Percentiles rank a stretch among this genome's conserved stretches.
Conservation (phyloP, 2,329 filamentous ascomycete genomes). For the Aspergillus clavatus region DNA sequence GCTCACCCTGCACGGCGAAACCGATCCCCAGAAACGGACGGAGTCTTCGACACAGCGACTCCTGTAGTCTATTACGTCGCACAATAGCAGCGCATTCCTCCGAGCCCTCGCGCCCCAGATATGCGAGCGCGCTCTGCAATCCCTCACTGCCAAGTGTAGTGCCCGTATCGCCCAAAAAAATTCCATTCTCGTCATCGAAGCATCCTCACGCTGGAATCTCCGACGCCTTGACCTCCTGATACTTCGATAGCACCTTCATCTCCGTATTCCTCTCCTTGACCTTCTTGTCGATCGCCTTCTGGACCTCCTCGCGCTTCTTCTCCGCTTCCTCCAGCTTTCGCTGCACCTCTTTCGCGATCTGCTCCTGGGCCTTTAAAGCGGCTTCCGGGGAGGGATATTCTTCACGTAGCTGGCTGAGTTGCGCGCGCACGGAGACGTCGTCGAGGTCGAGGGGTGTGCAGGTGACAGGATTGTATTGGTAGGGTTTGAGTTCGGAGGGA, state of each 20-base stretch:
- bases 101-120: too few relatives aligned
- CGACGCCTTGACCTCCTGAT: conserved; percentile 35
- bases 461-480: conserved; percentile 38
- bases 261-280: conserved; percentile 40
- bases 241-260: conserved; percentile 40
- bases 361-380: conserved; percentile 35
- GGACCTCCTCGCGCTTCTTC: conserved; percentile 36
- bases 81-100: too few relatives aligned
- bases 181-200: not conserved
- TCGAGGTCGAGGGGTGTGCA: conserved; percentile 31
- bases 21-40: too few relatives aligned
- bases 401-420: conserved; percentile 34
- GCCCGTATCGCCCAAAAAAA: too few relatives aligned
- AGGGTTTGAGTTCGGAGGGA: conserved; percentile 30
- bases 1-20: too few relatives aligned
- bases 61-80: too few relatives aligned
- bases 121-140: not conserved
- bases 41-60: too few relatives aligned
- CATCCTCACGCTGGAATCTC: conserved; percentile 23
- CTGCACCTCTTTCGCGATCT: conserved; percentile 35
- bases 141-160: too few relatives aligned
- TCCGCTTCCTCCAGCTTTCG: conserved; percentile 34
- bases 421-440: conserved; percentile 18
- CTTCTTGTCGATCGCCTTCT: conserved; percentile 41
- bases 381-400: conserved; percentile 34